A percentile compares a stretch with the other conserved stretches of the same genome.
Conservation (phyloP, 371 early-diverging fungal genomes). For the Mortierella sp. region DNA sequence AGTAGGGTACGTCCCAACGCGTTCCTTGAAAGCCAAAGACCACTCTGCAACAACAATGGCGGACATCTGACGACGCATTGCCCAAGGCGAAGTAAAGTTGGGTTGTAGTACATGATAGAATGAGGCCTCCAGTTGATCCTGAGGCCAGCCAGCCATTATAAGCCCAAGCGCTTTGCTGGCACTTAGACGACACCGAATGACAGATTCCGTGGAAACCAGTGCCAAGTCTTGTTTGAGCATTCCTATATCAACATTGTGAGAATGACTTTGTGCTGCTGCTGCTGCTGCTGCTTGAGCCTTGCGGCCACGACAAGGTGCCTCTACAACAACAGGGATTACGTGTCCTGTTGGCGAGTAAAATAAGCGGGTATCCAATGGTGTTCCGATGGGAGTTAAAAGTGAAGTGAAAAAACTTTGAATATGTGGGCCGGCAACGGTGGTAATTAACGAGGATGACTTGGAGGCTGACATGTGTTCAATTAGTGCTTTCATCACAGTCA, state of each 20-base stretch:
- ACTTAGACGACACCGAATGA: constrained; percentile 86
- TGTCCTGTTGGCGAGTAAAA: constrained; percentile 75
- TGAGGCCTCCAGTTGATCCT: constrained; percentile 57
- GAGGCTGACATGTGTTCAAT: constrained; percentile 42
- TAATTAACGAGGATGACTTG: constrained; percentile 24
- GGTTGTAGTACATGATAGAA: constrained; percentile 56
- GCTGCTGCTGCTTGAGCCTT: constrained; percentile 32
- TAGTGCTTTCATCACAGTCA: constrained; percentile 79
- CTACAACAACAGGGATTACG: constrained; percentile 7
- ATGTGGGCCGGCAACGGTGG: constrained; percentile 30
- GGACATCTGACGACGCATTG: constrained; percentile 83
- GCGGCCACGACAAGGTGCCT: constrained; percentile 30
- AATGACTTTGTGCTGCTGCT: constrained; percentile 26
- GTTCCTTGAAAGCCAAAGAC: constrained; percentile 71
- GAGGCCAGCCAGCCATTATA: constrained; percentile 76
- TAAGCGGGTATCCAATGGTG: constrained; percentile 75
- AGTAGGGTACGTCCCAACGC: constrained; percentile 60
- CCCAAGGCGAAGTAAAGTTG: constrained; percentile 78
- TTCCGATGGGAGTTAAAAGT: constrained; percentile 83
- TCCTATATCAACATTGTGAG: constrained; percentile 87
- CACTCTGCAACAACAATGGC: constrained; percentile 89
- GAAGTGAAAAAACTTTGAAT: constrained; percentile 58
- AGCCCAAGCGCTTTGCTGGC: constrained; percentile 86
- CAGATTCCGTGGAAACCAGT: constrained; percentile 78
- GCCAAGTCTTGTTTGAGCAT: constrained; percentile 94